Percentiles rank a stretch among this genome's conserved stretches.
These are phyloP conservation scores for Endoconidiophora polonica DNA, from an alignment of 2,329 filamentous ascomycete genomes.

Conservation along the genomic window DNA sequence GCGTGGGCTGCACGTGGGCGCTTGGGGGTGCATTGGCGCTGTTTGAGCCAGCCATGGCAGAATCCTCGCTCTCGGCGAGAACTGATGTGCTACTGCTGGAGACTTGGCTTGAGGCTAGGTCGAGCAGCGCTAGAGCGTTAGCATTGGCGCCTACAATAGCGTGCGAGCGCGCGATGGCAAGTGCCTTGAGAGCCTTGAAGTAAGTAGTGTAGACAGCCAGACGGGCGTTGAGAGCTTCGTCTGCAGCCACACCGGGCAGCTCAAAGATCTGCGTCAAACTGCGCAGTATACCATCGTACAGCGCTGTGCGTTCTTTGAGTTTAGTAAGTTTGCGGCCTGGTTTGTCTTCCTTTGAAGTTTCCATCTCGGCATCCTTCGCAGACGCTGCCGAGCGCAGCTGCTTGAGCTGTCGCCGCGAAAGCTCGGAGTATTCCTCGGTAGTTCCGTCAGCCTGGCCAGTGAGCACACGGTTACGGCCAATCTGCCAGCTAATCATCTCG, in stretches of 20 bases:
- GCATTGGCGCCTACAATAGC: slow-evolving; percentile 52
- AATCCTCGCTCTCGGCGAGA: slow-evolving; percentile 16
- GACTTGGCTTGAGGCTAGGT: slow-evolving; percentile 47
- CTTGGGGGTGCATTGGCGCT: slow-evolving; percentile 36
- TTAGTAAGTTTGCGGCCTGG: slow-evolving; percentile 60
- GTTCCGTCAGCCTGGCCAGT: slow-evolving; percentile 72
- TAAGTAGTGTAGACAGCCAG: slow-evolving; percentile 66
- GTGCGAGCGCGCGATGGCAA: slow-evolving; percentile 76
- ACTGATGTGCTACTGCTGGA: slow-evolving; percentile 34
- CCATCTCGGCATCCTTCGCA: slow-evolving; percentile 19
- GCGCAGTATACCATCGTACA: slow-evolving; percentile 83
- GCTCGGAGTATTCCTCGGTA: slow-evolving; percentile 31
- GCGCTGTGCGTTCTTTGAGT: slow-evolving; percentile 68
- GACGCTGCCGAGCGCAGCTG: slow-evolving; percentile 23
- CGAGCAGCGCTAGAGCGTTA: slow-evolving; percentile 73
- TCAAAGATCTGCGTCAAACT: slow-evolving; percentile 83
- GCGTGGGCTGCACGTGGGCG: slow-evolving; percentile 46
- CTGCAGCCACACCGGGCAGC: slow-evolving; percentile 75
- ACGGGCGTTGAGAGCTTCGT: slow-evolving; percentile 57
- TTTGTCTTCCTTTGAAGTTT: slow-evolving; percentile 34
- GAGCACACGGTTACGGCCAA: slow-evolving; percentile 79
- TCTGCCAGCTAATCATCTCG: slow-evolving; percentile 83
- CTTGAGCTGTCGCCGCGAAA: slow-evolving; percentile 33
- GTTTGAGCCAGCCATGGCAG: slow-evolving; percentile 18
- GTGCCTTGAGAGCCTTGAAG: slow-evolving; percentile 74